Percentiles rank a stretch among this genome's conserved stretches.
phyloP scores from a whole-genome alignment of 805 yeast genomes.

The Saccharomycopsis sp. region DNA sequence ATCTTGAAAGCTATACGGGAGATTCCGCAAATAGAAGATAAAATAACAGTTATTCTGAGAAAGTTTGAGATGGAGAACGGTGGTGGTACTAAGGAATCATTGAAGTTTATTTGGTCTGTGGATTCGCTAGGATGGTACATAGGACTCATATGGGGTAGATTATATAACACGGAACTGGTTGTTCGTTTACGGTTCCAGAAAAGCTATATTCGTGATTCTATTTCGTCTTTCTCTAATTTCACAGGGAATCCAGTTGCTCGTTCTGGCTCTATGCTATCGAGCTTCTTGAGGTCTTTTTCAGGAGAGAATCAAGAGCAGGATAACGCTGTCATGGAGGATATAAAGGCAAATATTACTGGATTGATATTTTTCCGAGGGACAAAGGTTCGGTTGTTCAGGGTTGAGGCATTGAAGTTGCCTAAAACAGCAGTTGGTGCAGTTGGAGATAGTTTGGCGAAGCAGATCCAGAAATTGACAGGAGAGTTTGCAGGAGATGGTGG shows the following conservation, averaged over 20 bases:
- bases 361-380: slow-evolving; percentile 42
- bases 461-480: slow-evolving; percentile 28
- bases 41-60: slow-evolving; percentile 31
- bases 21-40: slow-evolving; percentile 27
- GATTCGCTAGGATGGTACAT: slow-evolving; percentile 72
- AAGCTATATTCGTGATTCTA: slow-evolving; percentile 29
- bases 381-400: slow-evolving; percentile 37
- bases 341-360: slow-evolving; percentile 24
- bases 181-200: slow-evolving; percentile 27
- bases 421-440: slow-evolving; percentile 37
- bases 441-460: slow-evolving; percentile 42
- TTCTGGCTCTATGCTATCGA: background rate
- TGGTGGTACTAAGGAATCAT: slow-evolving; percentile 12
- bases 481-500: background rate
- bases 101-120: slow-evolving; percentile 57
- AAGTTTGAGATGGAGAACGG: slow-evolving; percentile 37
- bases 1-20: slow-evolving; percentile 37
- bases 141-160: slow-evolving; percentile 53
- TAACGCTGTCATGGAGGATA: slow-evolving; percentile 1
- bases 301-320: background rate
- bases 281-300: background rate
- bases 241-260: slow-evolving; percentile 22
- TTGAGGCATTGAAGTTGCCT: slow-evolving; percentile 23
- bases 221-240: slow-evolving; percentile 26
- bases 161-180: slow-evolving; percentile 30